A percentile compares a stretch with the other conserved stretches of the same genome.
phyloP scores from a whole-genome alignment of 2,329 filamentous ascomycete species.

The Trichoderma sp. region DNA sequence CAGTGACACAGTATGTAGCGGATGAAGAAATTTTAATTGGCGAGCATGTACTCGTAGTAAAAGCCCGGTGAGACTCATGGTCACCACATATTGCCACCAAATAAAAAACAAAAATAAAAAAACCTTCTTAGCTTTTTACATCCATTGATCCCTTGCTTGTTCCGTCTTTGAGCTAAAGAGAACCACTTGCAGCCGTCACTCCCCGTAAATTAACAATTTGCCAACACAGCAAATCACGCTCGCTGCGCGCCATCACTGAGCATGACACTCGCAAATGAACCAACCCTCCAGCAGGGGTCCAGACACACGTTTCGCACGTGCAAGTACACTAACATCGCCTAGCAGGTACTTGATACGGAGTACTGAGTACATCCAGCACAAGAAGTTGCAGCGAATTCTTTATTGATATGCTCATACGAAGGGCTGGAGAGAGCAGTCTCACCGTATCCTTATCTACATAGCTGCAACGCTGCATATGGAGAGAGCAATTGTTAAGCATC shows the following conservation, averaged over 20 bases:
- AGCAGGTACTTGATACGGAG: not conserved
- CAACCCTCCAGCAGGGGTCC: not conserved
- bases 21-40: not conserved
- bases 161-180: not conserved
- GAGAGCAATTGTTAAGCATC: no score
- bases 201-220: slow-evolving; percentile 18
- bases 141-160: not conserved
- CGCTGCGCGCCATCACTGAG: not conserved
- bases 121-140: not conserved
- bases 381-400: not conserved
- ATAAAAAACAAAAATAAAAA: not conserved
- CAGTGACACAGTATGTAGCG: not conserved
- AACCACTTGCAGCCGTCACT: not conserved
- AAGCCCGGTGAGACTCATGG: not conserved
- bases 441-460: not conserved
- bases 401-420: not conserved
- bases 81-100: not conserved
- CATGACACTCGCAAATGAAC: slow-evolving; percentile 6
- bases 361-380: not conserved
- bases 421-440: not conserved
- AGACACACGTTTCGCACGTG: slow-evolving; percentile 11
- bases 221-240: slow-evolving; percentile 8
- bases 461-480: not conserved
- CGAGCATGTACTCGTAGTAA: not conserved
- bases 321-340: not conserved